These are phyloP conservation scores for Dactylellina cionopaga DNA, from an alignment of 2,329 filamentous ascomycete species.

Conservation along the genomic window DNA sequence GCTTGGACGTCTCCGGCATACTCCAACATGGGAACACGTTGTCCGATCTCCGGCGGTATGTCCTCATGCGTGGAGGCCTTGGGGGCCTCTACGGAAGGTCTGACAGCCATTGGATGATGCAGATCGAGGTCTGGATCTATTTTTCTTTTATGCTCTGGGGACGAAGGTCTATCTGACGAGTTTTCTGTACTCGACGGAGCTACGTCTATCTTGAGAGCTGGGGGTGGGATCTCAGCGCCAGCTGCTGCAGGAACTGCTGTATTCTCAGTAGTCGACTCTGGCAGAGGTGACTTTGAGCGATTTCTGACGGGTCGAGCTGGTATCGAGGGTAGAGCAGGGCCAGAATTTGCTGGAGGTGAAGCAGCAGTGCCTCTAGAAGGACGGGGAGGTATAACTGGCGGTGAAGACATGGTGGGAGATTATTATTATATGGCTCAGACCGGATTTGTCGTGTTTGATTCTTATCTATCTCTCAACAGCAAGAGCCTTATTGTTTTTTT, in stretches of 20 bases:
- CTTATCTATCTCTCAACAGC: constrained; percentile 10
- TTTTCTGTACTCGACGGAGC: not conserved
- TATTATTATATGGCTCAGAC: constrained; percentile 40
- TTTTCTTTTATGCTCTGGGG: constrained; percentile 31
- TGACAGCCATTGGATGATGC: constrained; percentile 49
- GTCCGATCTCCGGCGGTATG: constrained; percentile 82
- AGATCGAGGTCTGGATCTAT: constrained; percentile 47
- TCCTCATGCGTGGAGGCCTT: constrained; percentile 50
- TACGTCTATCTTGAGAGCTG: not conserved
- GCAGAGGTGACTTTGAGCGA: constrained; percentile 56
- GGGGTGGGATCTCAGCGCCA: constrained; percentile 5
- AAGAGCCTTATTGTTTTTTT: not conserved
- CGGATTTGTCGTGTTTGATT: not conserved
- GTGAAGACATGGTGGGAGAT: constrained; percentile 52
- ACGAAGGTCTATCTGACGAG: constrained; percentile 41
- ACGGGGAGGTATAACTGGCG: constrained; percentile 55
- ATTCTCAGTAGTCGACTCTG: constrained; percentile 17
- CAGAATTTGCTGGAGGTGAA: constrained; percentile 58
- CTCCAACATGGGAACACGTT: constrained; percentile 91
- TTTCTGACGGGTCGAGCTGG: constrained; percentile 69
- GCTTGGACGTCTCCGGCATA: constrained; percentile 95
- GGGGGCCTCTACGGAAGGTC: constrained; percentile 31
- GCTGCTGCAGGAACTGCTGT: constrained; percentile 1
- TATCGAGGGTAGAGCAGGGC: constrained; percentile 64
- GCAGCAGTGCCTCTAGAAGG: constrained; percentile 51